Conservation (phyloP, 2,329 filamentous ascomycete genomes). For the Fusarium poae region DNA sequence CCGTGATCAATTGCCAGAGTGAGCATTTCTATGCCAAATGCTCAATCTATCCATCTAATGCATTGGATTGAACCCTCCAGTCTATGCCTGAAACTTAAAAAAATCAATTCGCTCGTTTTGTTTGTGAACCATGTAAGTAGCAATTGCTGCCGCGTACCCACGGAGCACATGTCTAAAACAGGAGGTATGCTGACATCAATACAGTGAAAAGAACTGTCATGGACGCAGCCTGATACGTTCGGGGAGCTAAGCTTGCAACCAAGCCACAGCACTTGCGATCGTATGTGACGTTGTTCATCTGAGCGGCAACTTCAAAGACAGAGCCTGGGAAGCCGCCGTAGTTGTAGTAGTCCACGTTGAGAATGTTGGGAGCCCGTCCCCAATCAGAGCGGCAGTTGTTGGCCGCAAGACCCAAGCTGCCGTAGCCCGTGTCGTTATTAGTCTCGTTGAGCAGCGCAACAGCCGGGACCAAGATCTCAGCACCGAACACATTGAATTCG, state of each 20-base stretch:
- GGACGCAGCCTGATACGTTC: constrained; percentile 40
- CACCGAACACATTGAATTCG: constrained; percentile 75
- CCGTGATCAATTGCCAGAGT: constrained; percentile 7
- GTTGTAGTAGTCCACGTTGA: constrained; percentile 91
- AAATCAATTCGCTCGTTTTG: constrained; percentile 35
- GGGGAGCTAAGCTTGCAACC: constrained; percentile 56
- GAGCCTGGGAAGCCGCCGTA: constrained; percentile 74
- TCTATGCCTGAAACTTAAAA: constrained; percentile 34
- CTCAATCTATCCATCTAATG: constrained; percentile 25
- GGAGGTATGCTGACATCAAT: constrained; percentile 40
- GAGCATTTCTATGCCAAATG: constrained; percentile 21
- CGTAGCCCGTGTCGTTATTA: constrained; percentile 74
- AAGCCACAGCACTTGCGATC: constrained; percentile 65
- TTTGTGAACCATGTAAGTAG: constrained; percentile 16
- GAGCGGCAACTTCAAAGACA: constrained; percentile 80
- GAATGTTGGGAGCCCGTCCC: constrained; percentile 78
- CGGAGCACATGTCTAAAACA: constrained; percentile 29
- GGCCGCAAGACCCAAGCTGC: constrained; percentile 74
- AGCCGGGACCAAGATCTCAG: constrained; percentile 77
- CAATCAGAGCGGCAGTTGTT: constrained; percentile 73
- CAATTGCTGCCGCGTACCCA: background rate
- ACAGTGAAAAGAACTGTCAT: constrained; percentile 40
- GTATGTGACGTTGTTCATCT: constrained; percentile 80
- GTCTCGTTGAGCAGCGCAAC: constrained; percentile 77
- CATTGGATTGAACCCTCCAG: constrained; percentile 18